phyloP scores from a whole-genome alignment of 1,284 basidiomycete genomes.

The Schizopora paradoxa region DNA sequence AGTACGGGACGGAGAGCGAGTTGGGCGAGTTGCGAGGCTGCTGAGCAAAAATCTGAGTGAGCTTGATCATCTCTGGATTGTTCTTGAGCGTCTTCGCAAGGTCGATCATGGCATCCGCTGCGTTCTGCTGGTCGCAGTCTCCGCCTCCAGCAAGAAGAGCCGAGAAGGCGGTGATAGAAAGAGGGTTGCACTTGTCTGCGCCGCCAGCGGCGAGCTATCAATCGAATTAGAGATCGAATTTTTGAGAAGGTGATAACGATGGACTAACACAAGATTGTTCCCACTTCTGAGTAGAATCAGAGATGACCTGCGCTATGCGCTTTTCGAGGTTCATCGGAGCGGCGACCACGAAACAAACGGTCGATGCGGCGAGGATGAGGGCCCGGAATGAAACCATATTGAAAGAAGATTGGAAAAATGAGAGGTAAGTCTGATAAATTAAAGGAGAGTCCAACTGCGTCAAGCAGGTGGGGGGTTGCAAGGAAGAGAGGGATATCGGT shows the following conservation, averaged over 20 bases:
- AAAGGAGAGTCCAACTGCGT: conserved; percentile 2
- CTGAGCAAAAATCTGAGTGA: conserved; percentile 39
- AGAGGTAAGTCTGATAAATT: background rate
- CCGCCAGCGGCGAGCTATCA: conserved; percentile 44
- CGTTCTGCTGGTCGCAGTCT: conserved; percentile 55
- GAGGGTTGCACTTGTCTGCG: conserved; percentile 44
- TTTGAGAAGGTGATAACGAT: background rate
- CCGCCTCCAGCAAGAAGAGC: conserved; percentile 50
- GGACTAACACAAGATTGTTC: conserved; percentile 40
- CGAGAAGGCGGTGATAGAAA: conserved; percentile 45
- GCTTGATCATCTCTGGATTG: conserved; percentile 47
- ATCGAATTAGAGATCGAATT: background rate
- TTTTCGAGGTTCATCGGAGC: conserved; percentile 31
- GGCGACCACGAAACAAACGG: conserved; percentile 16
- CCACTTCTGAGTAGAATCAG: conserved; percentile 37
- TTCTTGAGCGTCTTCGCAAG: conserved; percentile 52
- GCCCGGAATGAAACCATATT: conserved; percentile 3
- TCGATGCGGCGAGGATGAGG: conserved; percentile 14
- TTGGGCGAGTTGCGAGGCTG: conserved; percentile 30
- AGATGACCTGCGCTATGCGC: conserved; percentile 41
- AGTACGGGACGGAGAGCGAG: conserved; percentile 45
- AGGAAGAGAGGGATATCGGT: too few relatives aligned
- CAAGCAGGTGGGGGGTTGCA: too few relatives aligned
- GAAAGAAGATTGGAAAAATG: background rate
- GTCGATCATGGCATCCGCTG: conserved; percentile 55